A percentile compares a stretch with the other conserved stretches of the same genome.
phyloP scores from a whole-genome alignment of 2,329 filamentous ascomycete genomes.

The Neofusicoccum cordaticola region DNA sequence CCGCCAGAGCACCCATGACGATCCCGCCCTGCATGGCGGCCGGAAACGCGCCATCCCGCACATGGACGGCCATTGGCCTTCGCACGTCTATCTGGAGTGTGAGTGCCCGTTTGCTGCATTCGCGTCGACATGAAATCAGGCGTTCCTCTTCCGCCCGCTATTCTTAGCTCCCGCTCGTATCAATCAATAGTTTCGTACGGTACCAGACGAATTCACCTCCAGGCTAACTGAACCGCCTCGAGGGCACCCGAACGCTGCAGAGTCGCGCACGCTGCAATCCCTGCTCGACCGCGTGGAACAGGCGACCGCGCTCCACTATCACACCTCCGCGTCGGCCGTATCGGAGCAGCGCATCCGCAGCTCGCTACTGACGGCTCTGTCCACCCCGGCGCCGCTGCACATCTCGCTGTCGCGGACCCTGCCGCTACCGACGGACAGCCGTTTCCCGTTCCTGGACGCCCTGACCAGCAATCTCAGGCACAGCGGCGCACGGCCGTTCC shows the following conservation, averaged over 20 bases:
- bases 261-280: slow-evolving; percentile 28
- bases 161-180: not conserved
- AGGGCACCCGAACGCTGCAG: slow-evolving; percentile 38
- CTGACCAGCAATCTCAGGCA: slow-evolving; percentile 46
- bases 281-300: slow-evolving; percentile 29
- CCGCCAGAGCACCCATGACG: slow-evolving; percentile 73
- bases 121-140: slow-evolving; percentile 21
- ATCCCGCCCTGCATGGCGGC: slow-evolving; percentile 81
- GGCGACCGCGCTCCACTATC: slow-evolving; percentile 4
- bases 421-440: slow-evolving; percentile 68
- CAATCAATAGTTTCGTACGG: not conserved
- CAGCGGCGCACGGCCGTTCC: slow-evolving; percentile 50
- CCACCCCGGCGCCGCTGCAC: slow-evolving; percentile 70
- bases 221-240: slow-evolving; percentile 19
- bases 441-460: slow-evolving; percentile 62
- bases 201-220: not conserved
- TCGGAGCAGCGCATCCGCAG: slow-evolving; percentile 1
- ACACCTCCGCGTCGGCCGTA: not conserved
- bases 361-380: slow-evolving; percentile 24
- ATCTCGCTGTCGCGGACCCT: slow-evolving; percentile 86
- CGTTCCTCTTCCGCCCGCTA: not conserved
- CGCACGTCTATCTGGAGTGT: slow-evolving; percentile 93
- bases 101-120: slow-evolving; percentile 32
- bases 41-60: slow-evolving; percentile 80
- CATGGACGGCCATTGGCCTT: slow-evolving; percentile 86